These are phyloP conservation scores for Albophoma yamanashiensis DNA, from an alignment of 2,329 filamentous ascomycete species.

Conservation along the genomic window DNA sequence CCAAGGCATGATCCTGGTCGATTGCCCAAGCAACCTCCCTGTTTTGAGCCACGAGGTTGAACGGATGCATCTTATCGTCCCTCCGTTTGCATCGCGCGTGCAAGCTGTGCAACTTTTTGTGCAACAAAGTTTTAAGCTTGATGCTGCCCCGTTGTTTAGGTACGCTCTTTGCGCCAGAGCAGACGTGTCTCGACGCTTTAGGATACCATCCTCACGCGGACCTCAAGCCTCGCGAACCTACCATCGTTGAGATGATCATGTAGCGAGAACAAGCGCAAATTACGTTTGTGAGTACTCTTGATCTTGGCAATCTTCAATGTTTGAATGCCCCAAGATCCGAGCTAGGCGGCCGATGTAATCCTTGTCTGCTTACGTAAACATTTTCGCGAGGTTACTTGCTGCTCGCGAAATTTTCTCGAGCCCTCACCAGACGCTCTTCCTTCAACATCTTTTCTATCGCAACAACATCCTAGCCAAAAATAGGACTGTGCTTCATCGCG, in stretches of 20 bases:
- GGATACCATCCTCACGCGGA: background rate
- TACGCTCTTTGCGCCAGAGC: background rate
- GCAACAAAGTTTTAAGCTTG: background rate
- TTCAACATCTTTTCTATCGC: background rate
- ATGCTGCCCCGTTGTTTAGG: background rate
- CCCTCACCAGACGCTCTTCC: background rate
- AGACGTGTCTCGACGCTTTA: background rate
- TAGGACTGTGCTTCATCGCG: background rate
- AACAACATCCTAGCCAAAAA: background rate
- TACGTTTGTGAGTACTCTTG: background rate
- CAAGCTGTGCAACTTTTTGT: background rate
- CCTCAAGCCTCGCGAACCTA: background rate
- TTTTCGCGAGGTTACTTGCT: background rate
- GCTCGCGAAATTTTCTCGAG: background rate
- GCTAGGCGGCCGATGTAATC: background rate
- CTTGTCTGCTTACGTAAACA: background rate
- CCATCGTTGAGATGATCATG: background rate
- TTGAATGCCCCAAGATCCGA: background rate
- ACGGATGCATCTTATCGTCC: background rate
- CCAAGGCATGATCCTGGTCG: background rate
- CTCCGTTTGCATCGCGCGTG: background rate
- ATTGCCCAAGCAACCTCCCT: background rate
- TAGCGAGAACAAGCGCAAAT: background rate
- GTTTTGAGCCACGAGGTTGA: background rate
- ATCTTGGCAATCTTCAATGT: background rate